phyloP scores from a whole-genome alignment of 768 basidiomycete species.

The Phanerodontia chrysosporium region DNA sequence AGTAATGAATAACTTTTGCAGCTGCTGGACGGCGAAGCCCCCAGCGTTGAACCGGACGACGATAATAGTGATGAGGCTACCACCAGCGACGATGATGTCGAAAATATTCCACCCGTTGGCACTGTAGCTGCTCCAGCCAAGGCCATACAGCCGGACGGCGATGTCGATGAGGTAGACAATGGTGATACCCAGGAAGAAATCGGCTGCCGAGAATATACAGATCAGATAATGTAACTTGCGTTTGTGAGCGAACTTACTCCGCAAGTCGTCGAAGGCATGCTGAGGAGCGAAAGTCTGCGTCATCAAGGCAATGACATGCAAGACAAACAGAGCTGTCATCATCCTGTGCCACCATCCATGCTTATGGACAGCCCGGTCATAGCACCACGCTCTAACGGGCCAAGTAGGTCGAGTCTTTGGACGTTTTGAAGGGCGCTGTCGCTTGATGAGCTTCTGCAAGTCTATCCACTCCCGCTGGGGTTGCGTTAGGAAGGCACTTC shows the following conservation, averaged over 20 bases:
- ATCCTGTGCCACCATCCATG: slow-evolving; percentile 88
- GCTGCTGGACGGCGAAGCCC: slow-evolving; percentile 54
- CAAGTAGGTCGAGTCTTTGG: slow-evolving; percentile 59
- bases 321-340: slow-evolving; percentile 74
- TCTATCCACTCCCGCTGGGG: slow-evolving; percentile 95
- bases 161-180: slow-evolving; percentile 76
- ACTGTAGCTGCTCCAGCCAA: slow-evolving; percentile 82
- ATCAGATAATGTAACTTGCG: neutral
- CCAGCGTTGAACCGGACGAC: slow-evolving; percentile 53
- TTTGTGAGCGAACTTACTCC: slow-evolving; percentile 42
- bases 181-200: slow-evolving; percentile 72
- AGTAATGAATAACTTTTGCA: slow-evolving; percentile 90
- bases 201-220: slow-evolving; percentile 44
- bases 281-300: slow-evolving; percentile 69
- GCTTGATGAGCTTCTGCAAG: slow-evolving; percentile 79
- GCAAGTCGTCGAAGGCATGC: slow-evolving; percentile 44
- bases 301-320: slow-evolving; percentile 85
- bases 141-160: slow-evolving; percentile 69
- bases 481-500: slow-evolving; percentile 79
- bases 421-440: slow-evolving; percentile 81
- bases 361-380: slow-evolving; percentile 84
- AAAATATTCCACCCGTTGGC: slow-evolving; percentile 94
- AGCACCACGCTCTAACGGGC: slow-evolving; percentile 77
- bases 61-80: slow-evolving; percentile 81
- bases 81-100: slow-evolving; percentile 74